Base-by-base conservation (phyloP, 495 filamentous ascomycete species). In the Tricharina praecox region DNA sequence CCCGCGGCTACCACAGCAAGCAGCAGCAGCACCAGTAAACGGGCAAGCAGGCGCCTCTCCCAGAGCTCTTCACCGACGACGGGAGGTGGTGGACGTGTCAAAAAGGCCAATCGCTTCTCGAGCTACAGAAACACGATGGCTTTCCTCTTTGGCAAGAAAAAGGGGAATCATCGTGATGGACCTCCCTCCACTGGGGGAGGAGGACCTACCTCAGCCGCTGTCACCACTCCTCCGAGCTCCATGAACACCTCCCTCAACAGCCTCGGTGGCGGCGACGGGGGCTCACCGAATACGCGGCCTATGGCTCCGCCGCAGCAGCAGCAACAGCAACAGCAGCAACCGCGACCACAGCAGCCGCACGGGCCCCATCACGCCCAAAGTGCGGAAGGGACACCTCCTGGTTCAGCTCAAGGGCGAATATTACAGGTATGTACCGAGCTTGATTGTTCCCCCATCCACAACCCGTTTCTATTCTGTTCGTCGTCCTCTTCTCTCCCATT, bases 241-340 rank as follows among this genome's bases (percentile, higher is more conserved):
- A 73, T 74, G 46, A 81, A 77, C 60, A 76, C 75, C 56, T 79
- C 77, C 2, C 51, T 79, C 26, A 75, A 71, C 50, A 74, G 72
- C 3, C 63, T 78, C 23, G 33, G 47, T 33, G 26, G 38, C 30
- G 45, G 45, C 48, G 48, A 34, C 21, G 40, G 43, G 37, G 26
- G 50, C 20, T 10, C 33, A 21, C 52, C 45, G 13, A 41, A 52
- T 13, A 41, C 54, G 41, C 51, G 51, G 11, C 40, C 56, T 25
- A 30, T 38, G 18, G 56, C 34, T 30, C 53, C 53, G 23, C 10
- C 35, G 55, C 38, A 40, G 48, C 38, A n/a, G n/a, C n/a, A n/a
- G n/a, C n/a, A n/a, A n/a, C n/a, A n/a, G n/a, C n/a, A n/a, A n/a
- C n/a, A n/a, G n/a, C n/a, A n/a, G n/a, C n/a, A n/a, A n/a, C n/a